A percentile compares a stretch with the other conserved stretches of the same genome.
Evolutionary conservation across 768 basidiomycete genomes (phyloP).

Genomic region (Russula sp.): DNA sequence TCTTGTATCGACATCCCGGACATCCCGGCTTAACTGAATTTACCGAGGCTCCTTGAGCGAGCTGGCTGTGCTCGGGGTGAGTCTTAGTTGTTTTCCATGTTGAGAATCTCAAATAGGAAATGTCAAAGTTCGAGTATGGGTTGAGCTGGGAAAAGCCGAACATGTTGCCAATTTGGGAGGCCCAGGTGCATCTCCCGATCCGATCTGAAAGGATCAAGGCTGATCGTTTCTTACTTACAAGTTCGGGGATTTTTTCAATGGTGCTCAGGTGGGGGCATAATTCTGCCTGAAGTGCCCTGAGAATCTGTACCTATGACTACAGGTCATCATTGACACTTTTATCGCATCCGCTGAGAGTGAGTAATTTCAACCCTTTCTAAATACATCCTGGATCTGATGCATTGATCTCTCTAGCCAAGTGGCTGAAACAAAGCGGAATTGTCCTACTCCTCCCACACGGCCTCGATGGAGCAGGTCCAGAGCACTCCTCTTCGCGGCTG

Average conservation of each 20-base stretch:
- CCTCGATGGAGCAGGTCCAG: constrained; percentile 87
- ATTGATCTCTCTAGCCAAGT: constrained; percentile 58
- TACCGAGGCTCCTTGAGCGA: constrained; percentile 76
- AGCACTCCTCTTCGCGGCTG: constrained; percentile 84
- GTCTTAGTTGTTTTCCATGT: constrained; percentile 26
- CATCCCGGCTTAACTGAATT: background rate
- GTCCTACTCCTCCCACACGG: constrained; percentile 86
- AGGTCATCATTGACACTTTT: constrained; percentile 87
- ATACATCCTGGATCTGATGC: constrained; percentile 6
- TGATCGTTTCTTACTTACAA: constrained; percentile 32
- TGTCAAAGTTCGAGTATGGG: constrained; percentile 76
- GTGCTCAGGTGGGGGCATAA: constrained; percentile 50
- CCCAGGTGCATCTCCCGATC: constrained; percentile 49
- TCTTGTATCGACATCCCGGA: background rate
- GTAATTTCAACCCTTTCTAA: constrained; percentile 26
- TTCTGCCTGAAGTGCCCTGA: background rate
- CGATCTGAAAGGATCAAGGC: constrained; percentile 1
- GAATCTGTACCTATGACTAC: constrained; percentile 1
- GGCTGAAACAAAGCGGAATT: constrained; percentile 87
- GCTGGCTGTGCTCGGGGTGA: constrained; percentile 79
- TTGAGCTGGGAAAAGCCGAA: constrained; percentile 83
- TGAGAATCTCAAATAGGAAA: background rate
- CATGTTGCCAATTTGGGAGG: constrained; percentile 86
- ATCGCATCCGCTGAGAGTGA: constrained; percentile 77
- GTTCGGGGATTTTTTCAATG: constrained; percentile 94